Percentiles rank a stretch among this genome's conserved stretches.
These are phyloP conservation scores for Boletellus ananas DNA, from an alignment of 768 basidiomycete genomes.

Conservation along the genomic window DNA sequence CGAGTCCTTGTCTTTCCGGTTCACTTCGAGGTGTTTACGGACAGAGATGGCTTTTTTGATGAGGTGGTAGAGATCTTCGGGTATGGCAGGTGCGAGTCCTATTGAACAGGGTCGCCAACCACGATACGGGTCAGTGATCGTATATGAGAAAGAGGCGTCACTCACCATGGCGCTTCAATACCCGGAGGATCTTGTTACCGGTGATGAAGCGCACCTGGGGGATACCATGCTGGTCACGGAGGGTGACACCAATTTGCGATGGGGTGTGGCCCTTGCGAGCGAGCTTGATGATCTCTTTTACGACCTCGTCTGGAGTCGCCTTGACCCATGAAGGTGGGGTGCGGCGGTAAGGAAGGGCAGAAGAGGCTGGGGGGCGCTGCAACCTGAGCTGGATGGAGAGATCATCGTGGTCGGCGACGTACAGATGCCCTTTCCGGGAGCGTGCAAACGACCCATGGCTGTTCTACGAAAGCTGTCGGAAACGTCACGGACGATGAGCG, in stretches of 20 bases:
- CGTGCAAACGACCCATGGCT: constrained; percentile 97
- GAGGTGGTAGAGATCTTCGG: constrained; percentile 99
- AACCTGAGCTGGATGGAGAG: constrained; percentile 35
- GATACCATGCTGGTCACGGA: constrained; percentile 97
- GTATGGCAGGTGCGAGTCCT: constrained; percentile 97
- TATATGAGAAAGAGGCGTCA: constrained; percentile 4
- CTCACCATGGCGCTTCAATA: constrained; percentile 91
- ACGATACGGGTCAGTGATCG: constrained; percentile 2
- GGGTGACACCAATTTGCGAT: constrained; percentile 96
- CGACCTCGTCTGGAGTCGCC: constrained; percentile 90
- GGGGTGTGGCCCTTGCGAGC: constrained; percentile 97
- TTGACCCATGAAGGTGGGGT: constrained; percentile 96
- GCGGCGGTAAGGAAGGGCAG: constrained; percentile 96
- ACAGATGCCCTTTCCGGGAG: constrained; percentile 99
- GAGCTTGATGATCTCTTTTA: constrained; percentile 95
- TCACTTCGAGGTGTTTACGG: constrained; percentile 96
- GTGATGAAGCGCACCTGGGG: constrained; percentile 98
- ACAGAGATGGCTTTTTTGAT: constrained; percentile 99
- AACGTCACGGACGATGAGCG: constrained; percentile 5
- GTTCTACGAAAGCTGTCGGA: constrained; percentile 28
- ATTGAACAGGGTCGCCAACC: neutral
- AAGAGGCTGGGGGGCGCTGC: constrained; percentile 45
- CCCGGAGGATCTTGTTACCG: constrained; percentile 98
- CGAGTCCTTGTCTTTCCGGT: constrained; percentile 99
- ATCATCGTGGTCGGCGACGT: constrained; percentile 33